Percentiles rank a stretch among this genome's conserved stretches.
Evolutionary conservation across 2,329 filamentous ascomycete species (phyloP).

Genomic region (Fusarium sp.): DNA sequence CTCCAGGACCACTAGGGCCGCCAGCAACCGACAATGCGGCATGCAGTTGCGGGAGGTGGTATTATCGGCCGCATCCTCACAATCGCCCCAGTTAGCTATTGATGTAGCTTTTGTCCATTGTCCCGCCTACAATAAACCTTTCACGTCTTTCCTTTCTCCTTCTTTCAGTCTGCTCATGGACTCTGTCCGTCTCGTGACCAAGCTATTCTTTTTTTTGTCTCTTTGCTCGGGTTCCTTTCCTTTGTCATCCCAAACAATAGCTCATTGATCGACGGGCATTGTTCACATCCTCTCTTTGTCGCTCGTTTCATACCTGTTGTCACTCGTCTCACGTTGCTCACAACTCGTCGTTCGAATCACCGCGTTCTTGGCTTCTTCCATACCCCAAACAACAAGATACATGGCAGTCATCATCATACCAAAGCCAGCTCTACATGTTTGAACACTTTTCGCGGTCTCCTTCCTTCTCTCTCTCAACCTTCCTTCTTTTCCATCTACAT

Average conservation of each 20-base stretch:
- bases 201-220: slow-evolving; percentile 23
- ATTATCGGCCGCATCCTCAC: slow-evolving; percentile 37
- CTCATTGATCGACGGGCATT: slow-evolving; percentile 19
- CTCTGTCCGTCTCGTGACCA: slow-evolving; percentile 14
- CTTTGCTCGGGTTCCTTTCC: slow-evolving; percentile 38
- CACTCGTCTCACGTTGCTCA: slow-evolving; percentile 18
- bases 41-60: slow-evolving; percentile 30
- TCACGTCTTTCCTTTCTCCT: slow-evolving; percentile 12
- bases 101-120: slow-evolving; percentile 20
- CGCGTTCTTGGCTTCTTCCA: slow-evolving; percentile 15
- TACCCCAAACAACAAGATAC: slow-evolving; percentile 22
- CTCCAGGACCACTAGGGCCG: slow-evolving; percentile 21
- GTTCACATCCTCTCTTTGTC: slow-evolving; percentile 25
- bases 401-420: slow-evolving; percentile 18
- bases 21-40: slow-evolving; percentile 21
- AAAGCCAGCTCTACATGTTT: slow-evolving; percentile 28
- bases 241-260: slow-evolving; percentile 40
- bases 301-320: slow-evolving; percentile 24
- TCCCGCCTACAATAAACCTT: slow-evolving; percentile 19
- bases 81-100: slow-evolving; percentile 24
- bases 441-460: slow-evolving; percentile 20
- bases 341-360: slow-evolving; percentile 9
- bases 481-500: slow-evolving; percentile 13
- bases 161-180: slow-evolving; percentile 17
- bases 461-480: slow-evolving; percentile 1